Evolutionary conservation across 257 asterid genomes (phyloP).

Genomic region (Coffea eugenioides): DNA sequence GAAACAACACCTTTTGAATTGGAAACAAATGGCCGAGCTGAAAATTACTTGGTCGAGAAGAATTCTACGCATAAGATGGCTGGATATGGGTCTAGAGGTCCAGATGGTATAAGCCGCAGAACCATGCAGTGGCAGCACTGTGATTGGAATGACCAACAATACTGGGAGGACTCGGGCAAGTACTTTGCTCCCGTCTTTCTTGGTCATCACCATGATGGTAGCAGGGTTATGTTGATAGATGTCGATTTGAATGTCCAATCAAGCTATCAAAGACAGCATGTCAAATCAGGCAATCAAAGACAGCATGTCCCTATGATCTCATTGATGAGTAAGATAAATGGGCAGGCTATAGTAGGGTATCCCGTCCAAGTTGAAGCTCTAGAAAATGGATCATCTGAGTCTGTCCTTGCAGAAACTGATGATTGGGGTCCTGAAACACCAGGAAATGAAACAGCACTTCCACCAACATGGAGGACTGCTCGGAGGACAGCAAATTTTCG

Average conservation of each 20-base stretch:
- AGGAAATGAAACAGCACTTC: conserved; percentile 51
- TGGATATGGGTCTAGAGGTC: conserved; percentile 45
- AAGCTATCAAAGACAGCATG: conserved; percentile 66
- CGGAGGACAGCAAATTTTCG: conserved; percentile 88
- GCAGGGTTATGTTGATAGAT: conserved; percentile 61
- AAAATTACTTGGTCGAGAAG: conserved; percentile 34
- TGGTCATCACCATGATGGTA: conserved; percentile 42
- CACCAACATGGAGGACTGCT: conserved; percentile 89
- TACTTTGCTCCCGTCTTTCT: conserved; percentile 39
- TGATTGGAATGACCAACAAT: conserved; percentile 52
- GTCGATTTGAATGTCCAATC: conserved; percentile 82
- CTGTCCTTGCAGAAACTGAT: conserved; percentile 38
- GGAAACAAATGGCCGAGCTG: conserved; percentile 39
- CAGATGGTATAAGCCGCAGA: conserved; percentile 30
- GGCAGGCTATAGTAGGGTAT: conserved; percentile 88
- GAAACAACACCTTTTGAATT: conserved; percentile 33
- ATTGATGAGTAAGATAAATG: conserved; percentile 75
- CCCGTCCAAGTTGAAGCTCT: conserved; percentile 81
- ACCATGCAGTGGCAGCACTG: conserved; percentile 40
- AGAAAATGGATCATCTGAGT: conserved; percentile 56
- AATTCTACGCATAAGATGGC: conserved; percentile 34
- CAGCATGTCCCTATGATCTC: conserved; percentile 84
- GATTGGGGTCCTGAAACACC: conserved; percentile 43
- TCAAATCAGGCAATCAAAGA: conserved; percentile 63
- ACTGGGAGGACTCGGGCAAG: conserved; percentile 59